Evolutionary conservation across 2,329 filamentous ascomycete species (phyloP).

Genomic region (Ceratocystis cubensis): DNA sequence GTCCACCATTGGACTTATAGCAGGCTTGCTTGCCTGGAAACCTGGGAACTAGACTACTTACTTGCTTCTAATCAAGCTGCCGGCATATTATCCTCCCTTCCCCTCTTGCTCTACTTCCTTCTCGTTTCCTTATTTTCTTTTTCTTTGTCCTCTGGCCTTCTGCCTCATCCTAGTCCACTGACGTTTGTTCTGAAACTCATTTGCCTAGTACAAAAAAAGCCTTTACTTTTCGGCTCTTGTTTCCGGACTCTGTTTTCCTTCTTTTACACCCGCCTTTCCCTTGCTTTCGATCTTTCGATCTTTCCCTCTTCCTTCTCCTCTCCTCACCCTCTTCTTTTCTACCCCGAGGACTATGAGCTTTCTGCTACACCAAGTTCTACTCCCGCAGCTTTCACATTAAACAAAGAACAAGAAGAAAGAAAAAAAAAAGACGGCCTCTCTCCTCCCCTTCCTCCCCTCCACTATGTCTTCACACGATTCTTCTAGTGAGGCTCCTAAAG

Average conservation of each 20-base stretch:
- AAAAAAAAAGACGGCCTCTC: not conserved
- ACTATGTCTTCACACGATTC: constrained; percentile 8
- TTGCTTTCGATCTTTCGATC: not conserved
- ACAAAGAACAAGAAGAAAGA: not conserved
- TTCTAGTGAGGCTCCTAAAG: constrained; percentile 8
- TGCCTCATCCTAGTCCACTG: constrained; percentile 2
- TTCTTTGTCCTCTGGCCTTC: constrained; percentile 5
- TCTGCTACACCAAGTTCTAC: not conserved
- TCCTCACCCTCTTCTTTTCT: not conserved
- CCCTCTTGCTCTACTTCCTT: not conserved
- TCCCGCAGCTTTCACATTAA: not conserved
- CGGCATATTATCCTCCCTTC: not conserved
- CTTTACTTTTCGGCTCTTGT: constrained; percentile 1
- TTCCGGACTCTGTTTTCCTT: constrained; percentile 3
- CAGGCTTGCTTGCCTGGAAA: not conserved
- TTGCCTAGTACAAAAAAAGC: not conserved
- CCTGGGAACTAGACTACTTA: not conserved
- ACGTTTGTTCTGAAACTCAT: not conserved
- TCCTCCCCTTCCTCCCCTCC: not conserved
- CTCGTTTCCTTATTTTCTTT: not conserved
- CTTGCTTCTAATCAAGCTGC: not conserved
- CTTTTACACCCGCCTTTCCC: not conserved
- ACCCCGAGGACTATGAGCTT: not conserved
- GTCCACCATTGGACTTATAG: not conserved
- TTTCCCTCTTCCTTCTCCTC: not conserved